Evolutionary conservation across 1,284 basidiomycete genomes (phyloP).

Genomic region (Malassezia pachydermatis): DNA sequence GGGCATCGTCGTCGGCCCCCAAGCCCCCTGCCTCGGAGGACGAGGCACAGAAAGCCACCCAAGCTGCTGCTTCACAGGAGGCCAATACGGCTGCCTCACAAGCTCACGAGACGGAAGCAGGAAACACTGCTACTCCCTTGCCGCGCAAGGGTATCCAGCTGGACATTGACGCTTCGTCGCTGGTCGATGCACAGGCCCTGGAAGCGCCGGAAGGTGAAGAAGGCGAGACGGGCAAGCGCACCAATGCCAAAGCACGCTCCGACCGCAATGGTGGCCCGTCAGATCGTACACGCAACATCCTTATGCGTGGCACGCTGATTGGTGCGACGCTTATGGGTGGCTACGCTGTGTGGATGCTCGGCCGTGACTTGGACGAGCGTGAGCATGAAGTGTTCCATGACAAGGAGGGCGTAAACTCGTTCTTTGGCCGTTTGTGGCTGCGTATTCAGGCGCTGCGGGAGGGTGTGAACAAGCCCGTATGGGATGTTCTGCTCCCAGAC

Average conservation of each 20-base stretch:
- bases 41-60: too few species aligned
- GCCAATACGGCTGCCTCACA: too few species aligned
- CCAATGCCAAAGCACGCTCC: slow-evolving; percentile 16
- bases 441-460: slow-evolving; percentile 30
- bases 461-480: slow-evolving; percentile 57
- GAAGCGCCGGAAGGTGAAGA: slow-evolving; percentile 7
- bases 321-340: not conserved
- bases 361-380: slow-evolving; percentile 17
- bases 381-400: slow-evolving; percentile 19
- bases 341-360: slow-evolving; percentile 17
- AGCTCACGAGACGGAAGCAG: too few species aligned
- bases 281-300: not conserved
- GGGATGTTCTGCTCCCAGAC: slow-evolving; percentile 80
- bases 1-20: too few species aligned
- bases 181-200: slow-evolving; percentile 5
- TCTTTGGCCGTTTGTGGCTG: slow-evolving; percentile 36
- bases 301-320: slow-evolving; percentile 6
- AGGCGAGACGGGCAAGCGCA: slow-evolving; percentile 1
- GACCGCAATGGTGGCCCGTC: not conserved
- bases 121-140: not conserved
- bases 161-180: slow-evolving; percentile 17
- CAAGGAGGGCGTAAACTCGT: slow-evolving; percentile 21
- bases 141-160: slow-evolving; percentile 6
- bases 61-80: too few species aligned
- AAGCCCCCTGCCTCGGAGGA: too few species aligned